Percentiles rank a stretch among this genome's conserved stretches.
Conservation (phyloP, 352 stramenopile genomes). For the Phytophthora hybrid region DNA sequence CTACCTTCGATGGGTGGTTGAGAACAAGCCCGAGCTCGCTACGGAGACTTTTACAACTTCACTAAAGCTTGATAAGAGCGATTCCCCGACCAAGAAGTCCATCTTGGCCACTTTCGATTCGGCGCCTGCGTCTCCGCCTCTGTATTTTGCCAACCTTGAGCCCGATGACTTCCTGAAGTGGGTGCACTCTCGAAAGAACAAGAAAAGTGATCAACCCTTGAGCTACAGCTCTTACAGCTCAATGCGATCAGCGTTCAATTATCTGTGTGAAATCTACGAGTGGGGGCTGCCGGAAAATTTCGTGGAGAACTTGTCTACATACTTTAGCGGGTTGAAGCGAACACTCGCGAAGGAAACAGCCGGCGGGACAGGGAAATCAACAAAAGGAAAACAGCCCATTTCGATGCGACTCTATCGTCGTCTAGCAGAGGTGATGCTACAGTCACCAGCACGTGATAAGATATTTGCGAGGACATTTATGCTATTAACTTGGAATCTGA, state of each 20-base stretch:
- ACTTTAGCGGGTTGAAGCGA: not conserved
- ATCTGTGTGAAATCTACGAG: not conserved
- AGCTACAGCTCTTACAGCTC: not conserved
- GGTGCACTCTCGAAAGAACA: not conserved
- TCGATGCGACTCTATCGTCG: slow-evolving; percentile 18
- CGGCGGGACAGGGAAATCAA: not conserved
- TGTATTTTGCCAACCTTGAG: not conserved
- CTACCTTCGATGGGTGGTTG: not conserved
- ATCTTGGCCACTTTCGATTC: not conserved
- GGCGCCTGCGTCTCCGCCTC: not conserved
- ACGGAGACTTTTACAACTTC: not conserved
- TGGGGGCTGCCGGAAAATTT: not conserved
- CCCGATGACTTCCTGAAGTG: not conserved
- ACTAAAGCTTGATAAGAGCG: not conserved
- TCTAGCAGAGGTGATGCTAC: slow-evolving; percentile 18
- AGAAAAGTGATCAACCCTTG: not conserved
- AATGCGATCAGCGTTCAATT: not conserved
- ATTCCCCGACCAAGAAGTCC: not conserved
- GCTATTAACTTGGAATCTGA: slow-evolving; percentile 34
- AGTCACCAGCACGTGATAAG: slow-evolving; percentile 5
- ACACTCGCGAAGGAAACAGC: not conserved
- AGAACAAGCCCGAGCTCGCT: not conserved
- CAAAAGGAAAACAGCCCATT: slow-evolving; percentile 26
- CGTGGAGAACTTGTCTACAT: not conserved
- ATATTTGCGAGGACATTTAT: slow-evolving; percentile 37